These are phyloP conservation scores for Pichia heedii DNA, from an alignment of 805 yeast species.

Conservation along the genomic window DNA sequence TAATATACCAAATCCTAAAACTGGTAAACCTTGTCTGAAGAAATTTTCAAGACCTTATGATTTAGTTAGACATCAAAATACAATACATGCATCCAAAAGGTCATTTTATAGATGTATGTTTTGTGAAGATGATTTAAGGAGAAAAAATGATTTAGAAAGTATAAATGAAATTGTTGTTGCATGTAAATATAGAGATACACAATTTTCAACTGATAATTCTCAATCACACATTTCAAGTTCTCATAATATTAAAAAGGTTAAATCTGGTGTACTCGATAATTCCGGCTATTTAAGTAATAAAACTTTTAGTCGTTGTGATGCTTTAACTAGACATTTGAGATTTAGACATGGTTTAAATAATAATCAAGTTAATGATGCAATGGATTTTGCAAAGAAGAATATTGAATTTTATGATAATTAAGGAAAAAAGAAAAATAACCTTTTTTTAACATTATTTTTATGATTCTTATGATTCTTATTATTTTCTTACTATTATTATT, in stretches of 20 bases:
- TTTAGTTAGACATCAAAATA: slow-evolving; percentile 89
- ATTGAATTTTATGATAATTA: slow-evolving; percentile 45
- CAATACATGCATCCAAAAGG: slow-evolving; percentile 85
- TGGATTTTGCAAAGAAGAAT: slow-evolving; percentile 67
- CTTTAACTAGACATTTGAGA: slow-evolving; percentile 85
- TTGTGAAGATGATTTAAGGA: slow-evolving; percentile 64
- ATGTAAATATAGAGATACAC: slow-evolving; percentile 19
- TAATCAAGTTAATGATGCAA: slow-evolving; percentile 57
- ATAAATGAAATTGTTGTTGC: slow-evolving; percentile 36
- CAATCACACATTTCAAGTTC: slow-evolving; percentile 24
- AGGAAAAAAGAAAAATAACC: too few species aligned
- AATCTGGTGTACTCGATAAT: slow-evolving; percentile 17
- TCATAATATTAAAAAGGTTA: slow-evolving; percentile 32
- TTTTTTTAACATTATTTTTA: too few species aligned
- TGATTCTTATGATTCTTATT: too few species aligned
- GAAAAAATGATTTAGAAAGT: slow-evolving; percentile 31
- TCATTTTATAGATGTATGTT: slow-evolving; percentile 78
- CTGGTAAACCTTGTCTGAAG: slow-evolving; percentile 60
- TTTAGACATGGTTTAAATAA: slow-evolving; percentile 77
- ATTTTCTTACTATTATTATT: too few species aligned
- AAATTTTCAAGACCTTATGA: slow-evolving; percentile 92
- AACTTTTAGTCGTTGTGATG: slow-evolving; percentile 91
- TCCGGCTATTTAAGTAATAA: slow-evolving; percentile 33
- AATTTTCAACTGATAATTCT: slow-evolving; percentile 23
- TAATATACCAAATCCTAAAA: slow-evolving; percentile 47